Percentiles rank a stretch among this genome's conserved stretches.
These are phyloP conservation scores for Pythium guiyangense DNA, from an alignment of 352 stramenopile genomes.

Conservation along the genomic window DNA sequence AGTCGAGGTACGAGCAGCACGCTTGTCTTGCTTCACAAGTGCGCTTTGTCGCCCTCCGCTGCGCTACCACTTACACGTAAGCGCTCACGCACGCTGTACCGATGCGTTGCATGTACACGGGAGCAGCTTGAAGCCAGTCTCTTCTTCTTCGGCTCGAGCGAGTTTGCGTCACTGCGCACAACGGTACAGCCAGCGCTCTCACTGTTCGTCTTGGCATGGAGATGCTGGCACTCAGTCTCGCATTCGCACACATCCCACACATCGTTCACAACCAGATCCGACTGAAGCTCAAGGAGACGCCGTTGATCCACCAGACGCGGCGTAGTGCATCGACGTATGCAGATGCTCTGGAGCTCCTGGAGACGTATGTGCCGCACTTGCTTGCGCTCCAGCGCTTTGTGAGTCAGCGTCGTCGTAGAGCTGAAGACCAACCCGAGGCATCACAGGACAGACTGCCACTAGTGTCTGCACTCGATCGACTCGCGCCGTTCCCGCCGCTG, in stretches of 20 bases:
- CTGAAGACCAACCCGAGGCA: background rate
- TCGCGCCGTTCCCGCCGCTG: conserved; percentile 27
- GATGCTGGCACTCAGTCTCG: background rate
- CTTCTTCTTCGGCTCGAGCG: conserved; percentile 29
- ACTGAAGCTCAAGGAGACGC: conserved; percentile 47
- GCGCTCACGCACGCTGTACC: no score
- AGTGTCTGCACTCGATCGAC: no score
- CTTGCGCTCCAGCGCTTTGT: conserved; percentile 31
- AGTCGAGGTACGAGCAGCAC: conserved; percentile 20
- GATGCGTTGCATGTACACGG: background rate
- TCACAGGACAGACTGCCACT: background rate
- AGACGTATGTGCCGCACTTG: conserved; percentile 36
- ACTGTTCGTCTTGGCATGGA: background rate
- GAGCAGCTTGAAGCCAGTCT: conserved; percentile 26
- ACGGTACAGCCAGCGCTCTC: conserved; percentile 15
- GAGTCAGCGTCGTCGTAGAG: background rate
- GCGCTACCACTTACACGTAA: no score
- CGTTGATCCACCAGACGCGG: conserved; percentile 22
- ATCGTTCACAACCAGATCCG: conserved; percentile 20
- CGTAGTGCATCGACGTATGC: conserved; percentile 14
- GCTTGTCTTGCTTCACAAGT: background rate
- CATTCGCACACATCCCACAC: background rate
- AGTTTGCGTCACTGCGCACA: conserved; percentile 32
- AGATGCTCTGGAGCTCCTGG: conserved; percentile 26
- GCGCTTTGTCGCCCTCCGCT: no score